Evolutionary conservation across 139 green algal species (phyloP).

Genomic region (Closterium sp.): DNA sequence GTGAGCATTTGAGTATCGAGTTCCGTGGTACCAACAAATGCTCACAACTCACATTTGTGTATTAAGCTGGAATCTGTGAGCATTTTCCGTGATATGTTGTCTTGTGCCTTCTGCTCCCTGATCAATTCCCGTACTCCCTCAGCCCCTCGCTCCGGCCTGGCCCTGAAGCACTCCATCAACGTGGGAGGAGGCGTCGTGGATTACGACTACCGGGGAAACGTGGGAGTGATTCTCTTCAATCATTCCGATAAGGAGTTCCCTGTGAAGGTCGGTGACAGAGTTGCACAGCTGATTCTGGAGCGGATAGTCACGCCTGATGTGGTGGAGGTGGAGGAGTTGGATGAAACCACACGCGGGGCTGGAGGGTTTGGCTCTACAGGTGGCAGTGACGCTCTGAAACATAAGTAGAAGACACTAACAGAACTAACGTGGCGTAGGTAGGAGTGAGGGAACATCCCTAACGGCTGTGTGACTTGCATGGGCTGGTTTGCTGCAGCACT

Average conservation of each 20-base stretch:
- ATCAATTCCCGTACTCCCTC: not conserved
- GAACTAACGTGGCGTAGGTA: no score
- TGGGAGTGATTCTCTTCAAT: conserved; percentile 98
- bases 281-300: conserved; percentile 92
- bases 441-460: not conserved
- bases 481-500: not conserved
- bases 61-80: not conserved
- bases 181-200: conserved; percentile 94
- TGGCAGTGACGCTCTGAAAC: not conserved
- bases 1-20: no score
- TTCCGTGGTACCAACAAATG: no score
- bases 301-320: conserved; percentile 90
- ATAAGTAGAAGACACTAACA: not conserved
- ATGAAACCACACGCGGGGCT: conserved; percentile 80
- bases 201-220: conserved; percentile 90
- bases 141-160: conserved; percentile 91
- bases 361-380: conserved; percentile 95
- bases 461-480: not conserved
- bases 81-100: not conserved
- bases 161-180: conserved; percentile 95
- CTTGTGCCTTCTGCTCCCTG: not conserved
- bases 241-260: conserved; percentile 82
- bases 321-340: conserved; percentile 84
- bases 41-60: no score
- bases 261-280: conserved; percentile 49